Percentiles rank a stretch among this genome's conserved stretches.
phyloP scores from a whole-genome alignment of 2,329 filamentous ascomycete species.

The Fusarium albosuccineum region DNA sequence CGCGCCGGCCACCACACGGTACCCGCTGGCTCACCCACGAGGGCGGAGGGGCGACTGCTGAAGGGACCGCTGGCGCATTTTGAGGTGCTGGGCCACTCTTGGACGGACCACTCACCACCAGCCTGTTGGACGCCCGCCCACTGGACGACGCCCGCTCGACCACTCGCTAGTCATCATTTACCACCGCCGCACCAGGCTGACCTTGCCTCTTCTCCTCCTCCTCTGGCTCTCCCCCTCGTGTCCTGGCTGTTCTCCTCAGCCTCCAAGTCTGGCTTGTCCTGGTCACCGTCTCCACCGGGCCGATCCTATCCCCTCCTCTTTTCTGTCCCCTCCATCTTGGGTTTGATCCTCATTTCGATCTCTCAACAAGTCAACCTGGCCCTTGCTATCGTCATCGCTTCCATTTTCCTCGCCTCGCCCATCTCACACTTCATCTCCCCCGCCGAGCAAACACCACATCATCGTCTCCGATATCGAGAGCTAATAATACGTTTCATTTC shows the following conservation, averaged over 20 bases:
- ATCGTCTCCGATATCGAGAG: slow-evolving; percentile 34
- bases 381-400: slow-evolving; percentile 43
- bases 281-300: slow-evolving; percentile 40
- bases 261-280: slow-evolving; percentile 36
- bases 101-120: slow-evolving; percentile 40
- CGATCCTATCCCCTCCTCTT: slow-evolving; percentile 42
- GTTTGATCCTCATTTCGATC: slow-evolving; percentile 43
- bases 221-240: slow-evolving; percentile 18
- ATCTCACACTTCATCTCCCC: slow-evolving; percentile 12
- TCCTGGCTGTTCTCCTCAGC: slow-evolving; percentile 27
- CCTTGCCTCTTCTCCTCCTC: slow-evolving; percentile 34
- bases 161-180: slow-evolving; percentile 23
- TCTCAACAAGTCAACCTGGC: slow-evolving; percentile 40
- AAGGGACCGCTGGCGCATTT: slow-evolving; percentile 15
- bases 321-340: slow-evolving; percentile 39
- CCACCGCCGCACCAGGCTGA: slow-evolving; percentile 42
- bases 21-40: slow-evolving; percentile 40
- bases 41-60: slow-evolving; percentile 36
- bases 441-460: slow-evolving; percentile 30
- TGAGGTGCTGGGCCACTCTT: slow-evolving; percentile 24
- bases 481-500: slow-evolving; percentile 41
- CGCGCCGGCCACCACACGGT: slow-evolving; percentile 33
- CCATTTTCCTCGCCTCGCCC: slow-evolving; percentile 29
- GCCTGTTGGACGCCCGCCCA: slow-evolving; percentile 38
- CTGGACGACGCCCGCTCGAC: slow-evolving; percentile 24